Conservation (phyloP, 129 eudicot genomes). For the Helianthus annuus region HanXRQr2.0-SUNRISE NC_035437.2:68248110-68248609, state of each 20-base stretch:
- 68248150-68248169: neutral
- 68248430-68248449: too few relatives aligned
- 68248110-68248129: neutral
- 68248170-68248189: constrained; percentile 3
- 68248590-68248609: too few relatives aligned
- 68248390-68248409: too few relatives aligned
- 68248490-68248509: too few relatives aligned
- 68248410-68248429: too few relatives aligned
- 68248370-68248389: neutral
- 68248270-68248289: constrained; percentile 35
- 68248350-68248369: constrained; percentile 2
- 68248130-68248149: neutral
- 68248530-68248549: too few relatives aligned
- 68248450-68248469: too few relatives aligned
- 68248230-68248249: constrained; percentile 25
- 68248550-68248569: too few relatives aligned
- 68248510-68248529: too few relatives aligned
- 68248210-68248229: constrained; percentile 21
- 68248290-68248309: constrained; percentile 27
- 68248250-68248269: constrained; percentile 34
- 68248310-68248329: constrained; percentile 27
- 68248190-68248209: constrained; percentile 4
- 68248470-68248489: too few relatives aligned
- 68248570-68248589: too few relatives aligned
- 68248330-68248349: neutral